Percentiles rank a stretch among this genome's conserved stretches.
Evolutionary conservation across 1,284 basidiomycete genomes (phyloP).

Genomic region (Coniophora puteana): DNA sequence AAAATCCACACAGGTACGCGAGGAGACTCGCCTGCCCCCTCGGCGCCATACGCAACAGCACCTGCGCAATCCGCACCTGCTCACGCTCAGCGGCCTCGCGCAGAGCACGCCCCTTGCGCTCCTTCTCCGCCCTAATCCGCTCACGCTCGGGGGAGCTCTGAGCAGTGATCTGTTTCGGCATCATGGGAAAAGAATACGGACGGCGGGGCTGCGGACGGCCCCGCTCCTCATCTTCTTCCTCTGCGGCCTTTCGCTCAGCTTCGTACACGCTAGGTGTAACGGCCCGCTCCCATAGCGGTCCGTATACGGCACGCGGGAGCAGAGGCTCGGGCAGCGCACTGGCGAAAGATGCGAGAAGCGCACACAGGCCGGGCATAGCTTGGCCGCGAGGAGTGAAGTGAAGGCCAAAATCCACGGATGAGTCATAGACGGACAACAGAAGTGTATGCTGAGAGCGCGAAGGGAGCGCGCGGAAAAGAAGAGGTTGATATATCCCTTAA

Average conservation of each 20-base stretch:
- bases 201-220: constrained; percentile 17
- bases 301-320: constrained; percentile 38
- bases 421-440: constrained; percentile 32
- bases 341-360: constrained; percentile 55
- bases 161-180: neutral
- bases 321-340: constrained; percentile 52
- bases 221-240: constrained; percentile 22
- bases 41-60: constrained; percentile 60
- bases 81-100: constrained; percentile 22
- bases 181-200: constrained; percentile 5
- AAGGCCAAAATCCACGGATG: constrained; percentile 28
- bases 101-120: constrained; percentile 8
- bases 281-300: constrained; percentile 50
- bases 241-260: constrained; percentile 18
- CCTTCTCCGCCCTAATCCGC: too few relatives aligned
- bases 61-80: constrained; percentile 43
- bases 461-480: constrained; percentile 41
- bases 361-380: constrained; percentile 54
- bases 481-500: constrained; percentile 41
- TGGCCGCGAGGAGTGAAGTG: constrained; percentile 43
- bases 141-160: too few relatives aligned
- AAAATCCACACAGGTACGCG: constrained; percentile 61
- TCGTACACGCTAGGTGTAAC: constrained; percentile 39
- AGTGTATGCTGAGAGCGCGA: constrained; percentile 34
- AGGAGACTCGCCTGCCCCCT: constrained; percentile 52